phyloP scores from a whole-genome alignment of 73 alveolate species.

The Paramecium tetraurelia region DNA sequence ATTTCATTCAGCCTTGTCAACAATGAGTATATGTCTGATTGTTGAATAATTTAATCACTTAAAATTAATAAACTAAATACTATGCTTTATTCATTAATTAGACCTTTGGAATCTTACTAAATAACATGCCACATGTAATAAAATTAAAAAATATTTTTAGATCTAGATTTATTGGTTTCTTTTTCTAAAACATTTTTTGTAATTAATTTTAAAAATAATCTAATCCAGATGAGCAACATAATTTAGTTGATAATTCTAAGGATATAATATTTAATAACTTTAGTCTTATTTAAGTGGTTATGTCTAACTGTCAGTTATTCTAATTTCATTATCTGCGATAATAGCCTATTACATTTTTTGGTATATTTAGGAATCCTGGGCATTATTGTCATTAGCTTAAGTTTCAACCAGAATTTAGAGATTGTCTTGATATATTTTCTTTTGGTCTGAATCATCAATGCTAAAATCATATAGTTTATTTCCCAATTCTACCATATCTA shows the following conservation, averaged over 20 bases:
- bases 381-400: not conserved
- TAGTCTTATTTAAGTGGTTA: not conserved
- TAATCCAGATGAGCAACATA: not conserved
- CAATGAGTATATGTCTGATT: not conserved
- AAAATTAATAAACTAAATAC: not conserved
- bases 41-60: not conserved
- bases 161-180: not conserved
- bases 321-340: not conserved
- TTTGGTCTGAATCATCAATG: not conserved
- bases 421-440: not conserved
- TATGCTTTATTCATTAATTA: conserved; percentile 26
- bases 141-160: not conserved
- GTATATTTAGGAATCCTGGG: not conserved
- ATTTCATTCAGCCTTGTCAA: not conserved
- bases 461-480: conserved; percentile 1
- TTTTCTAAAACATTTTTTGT: not conserved
- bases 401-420: not conserved
- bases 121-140: not conserved
- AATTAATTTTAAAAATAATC: not conserved
- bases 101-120: not conserved
- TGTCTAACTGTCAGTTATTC: not conserved
- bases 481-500: conserved; percentile 17
- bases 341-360: not conserved
- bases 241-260: not conserved
- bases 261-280: not conserved